Conservation (phyloP, 345 rosid species). For the Sonneratia caseolaris region DNA sequence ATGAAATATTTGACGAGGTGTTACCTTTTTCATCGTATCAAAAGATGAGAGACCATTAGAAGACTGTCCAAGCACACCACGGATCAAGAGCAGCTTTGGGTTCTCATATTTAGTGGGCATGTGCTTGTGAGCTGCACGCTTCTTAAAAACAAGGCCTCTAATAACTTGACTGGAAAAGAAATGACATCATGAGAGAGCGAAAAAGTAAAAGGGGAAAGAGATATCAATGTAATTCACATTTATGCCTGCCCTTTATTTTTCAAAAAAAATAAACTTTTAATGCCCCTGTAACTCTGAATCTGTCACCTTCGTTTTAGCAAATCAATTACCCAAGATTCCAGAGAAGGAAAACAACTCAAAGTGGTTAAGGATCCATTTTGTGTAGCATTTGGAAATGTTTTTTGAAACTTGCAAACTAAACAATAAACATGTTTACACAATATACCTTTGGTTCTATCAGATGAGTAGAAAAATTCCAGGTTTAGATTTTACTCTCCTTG, state of each 20-base stretch:
- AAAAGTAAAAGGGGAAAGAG: neutral
- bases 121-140: constrained; percentile 94
- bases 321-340: neutral
- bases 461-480: neutral
- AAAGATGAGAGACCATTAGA: constrained; percentile 69
- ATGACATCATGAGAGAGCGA: neutral
- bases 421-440: neutral
- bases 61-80: constrained; percentile 69
- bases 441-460: neutral
- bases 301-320: neutral
- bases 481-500: no score
- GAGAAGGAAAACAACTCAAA: neutral
- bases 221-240: neutral
- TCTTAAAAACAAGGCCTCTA: constrained; percentile 84
- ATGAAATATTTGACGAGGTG: neutral
- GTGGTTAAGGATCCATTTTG: neutral
- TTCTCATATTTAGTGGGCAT: constrained; percentile 72
- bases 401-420: no score
- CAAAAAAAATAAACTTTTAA: neutral
- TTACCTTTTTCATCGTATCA: constrained; percentile 59
- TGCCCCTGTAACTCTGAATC: no score
- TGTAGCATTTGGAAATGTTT: neutral
- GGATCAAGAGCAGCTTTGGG: constrained; percentile 64
- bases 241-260: neutral
- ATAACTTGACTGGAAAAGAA: constrained; percentile 62